These are phyloP conservation scores for Hyphopichia pseudoburtonii DNA, from an alignment of 1,139 yeast species.

Conservation along the genomic window DNA sequence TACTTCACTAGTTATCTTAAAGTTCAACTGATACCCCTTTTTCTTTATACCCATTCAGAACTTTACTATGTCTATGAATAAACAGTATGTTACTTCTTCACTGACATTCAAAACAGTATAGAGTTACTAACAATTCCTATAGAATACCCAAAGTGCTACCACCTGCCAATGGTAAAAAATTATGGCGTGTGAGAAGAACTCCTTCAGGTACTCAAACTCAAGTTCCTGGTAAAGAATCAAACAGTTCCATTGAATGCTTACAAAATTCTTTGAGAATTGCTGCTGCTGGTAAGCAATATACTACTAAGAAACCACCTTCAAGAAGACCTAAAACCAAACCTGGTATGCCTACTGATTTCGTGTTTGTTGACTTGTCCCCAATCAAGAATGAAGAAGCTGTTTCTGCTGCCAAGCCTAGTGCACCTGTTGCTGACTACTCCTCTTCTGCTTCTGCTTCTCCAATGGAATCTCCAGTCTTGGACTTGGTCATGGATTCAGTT, in stretches of 20 bases:
- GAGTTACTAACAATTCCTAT: background rate
- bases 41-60: background rate
- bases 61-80: constrained; percentile 1
- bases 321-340: constrained; percentile 54
- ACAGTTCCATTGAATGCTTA: constrained; percentile 37
- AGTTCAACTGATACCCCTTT: background rate
- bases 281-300: constrained; percentile 29
- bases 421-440: constrained; percentile 4
- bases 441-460: constrained; percentile 5
- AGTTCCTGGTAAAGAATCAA: constrained; percentile 16
- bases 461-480: constrained; percentile 4
- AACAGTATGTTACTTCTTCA: constrained; percentile 3
- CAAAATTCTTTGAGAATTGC: constrained; percentile 46
- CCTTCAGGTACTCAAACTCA: constrained; percentile 18
- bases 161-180: constrained; percentile 49
- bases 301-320: constrained; percentile 45
- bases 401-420: constrained; percentile 5
- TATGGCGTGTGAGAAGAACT: constrained; percentile 47
- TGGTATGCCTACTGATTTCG: constrained; percentile 53
- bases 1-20: background rate
- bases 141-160: constrained; percentile 26
- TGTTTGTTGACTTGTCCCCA: constrained; percentile 56
- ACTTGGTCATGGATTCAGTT: constrained; percentile 3
- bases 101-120: background rate
- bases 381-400: constrained; percentile 33